Evolutionary conservation across 352 stramenopile species (phyloP).

Genomic region (Pythium phragmitis): DNA sequence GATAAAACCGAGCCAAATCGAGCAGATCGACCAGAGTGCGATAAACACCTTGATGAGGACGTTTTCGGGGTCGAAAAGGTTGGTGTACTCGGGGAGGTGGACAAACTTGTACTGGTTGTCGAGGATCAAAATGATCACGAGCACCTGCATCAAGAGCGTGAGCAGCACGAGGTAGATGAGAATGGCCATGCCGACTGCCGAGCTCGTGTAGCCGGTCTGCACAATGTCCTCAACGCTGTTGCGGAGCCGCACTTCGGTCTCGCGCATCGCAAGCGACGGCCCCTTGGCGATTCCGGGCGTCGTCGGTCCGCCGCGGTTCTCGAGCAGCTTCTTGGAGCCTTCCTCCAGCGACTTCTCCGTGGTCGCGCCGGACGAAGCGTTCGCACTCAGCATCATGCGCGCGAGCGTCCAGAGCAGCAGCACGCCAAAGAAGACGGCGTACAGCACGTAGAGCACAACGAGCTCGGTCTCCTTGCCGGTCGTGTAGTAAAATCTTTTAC

Average conservation of each 20-base stretch:
- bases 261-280: neutral
- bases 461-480: constrained; percentile 50
- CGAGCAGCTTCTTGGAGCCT: constrained; percentile 4
- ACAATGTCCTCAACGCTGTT: constrained; percentile 38
- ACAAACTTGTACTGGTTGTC: constrained; percentile 44
- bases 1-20: constrained; percentile 32
- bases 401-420: neutral
- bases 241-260: constrained; percentile 3
- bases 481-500: constrained; percentile 43
- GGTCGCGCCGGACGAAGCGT: no score
- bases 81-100: constrained; percentile 16
- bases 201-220: constrained; percentile 50
- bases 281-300: constrained; percentile 3
- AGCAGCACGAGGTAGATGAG: constrained; percentile 60
- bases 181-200: constrained; percentile 39
- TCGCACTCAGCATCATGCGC: neutral
- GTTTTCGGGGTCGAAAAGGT: constrained; percentile 30
- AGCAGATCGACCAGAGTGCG: constrained; percentile 23
- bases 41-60: constrained; percentile 36
- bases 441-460: constrained; percentile 50
- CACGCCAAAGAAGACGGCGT: constrained; percentile 22
- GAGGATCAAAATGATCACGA: constrained; percentile 44
- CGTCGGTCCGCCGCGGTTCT: constrained; percentile 4
- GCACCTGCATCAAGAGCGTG: constrained; percentile 12
- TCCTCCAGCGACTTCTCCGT: constrained; percentile 4